These are phyloP conservation scores for Tolypocladium tropicale DNA, from an alignment of 2,329 filamentous ascomycete species.

Conservation along the genomic window DNA sequence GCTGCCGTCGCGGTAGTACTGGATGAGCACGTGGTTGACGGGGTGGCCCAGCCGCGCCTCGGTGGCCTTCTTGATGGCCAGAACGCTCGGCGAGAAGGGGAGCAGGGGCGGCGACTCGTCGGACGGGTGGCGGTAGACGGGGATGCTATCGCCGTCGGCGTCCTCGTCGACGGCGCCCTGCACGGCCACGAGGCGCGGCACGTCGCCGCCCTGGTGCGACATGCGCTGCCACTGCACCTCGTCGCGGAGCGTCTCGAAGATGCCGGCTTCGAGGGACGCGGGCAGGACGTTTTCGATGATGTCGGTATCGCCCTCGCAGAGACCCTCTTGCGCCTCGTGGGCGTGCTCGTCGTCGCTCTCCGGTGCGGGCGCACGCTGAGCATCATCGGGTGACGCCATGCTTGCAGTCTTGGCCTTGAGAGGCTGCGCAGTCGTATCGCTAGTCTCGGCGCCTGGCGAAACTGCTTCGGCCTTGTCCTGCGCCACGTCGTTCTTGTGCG, in stretches of 20 bases:
- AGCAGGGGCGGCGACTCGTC: constrained; percentile 75
- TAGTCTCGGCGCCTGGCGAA: background rate
- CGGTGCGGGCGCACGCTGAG: background rate
- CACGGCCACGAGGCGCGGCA: constrained; percentile 82
- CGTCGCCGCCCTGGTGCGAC: constrained; percentile 84
- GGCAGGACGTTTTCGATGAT: constrained; percentile 64
- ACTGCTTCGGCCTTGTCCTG: background rate
- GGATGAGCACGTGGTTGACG: constrained; percentile 86
- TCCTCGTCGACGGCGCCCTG: constrained; percentile 63
- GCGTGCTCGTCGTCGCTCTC: constrained; percentile 4
- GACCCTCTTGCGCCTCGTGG: constrained; percentile 30
- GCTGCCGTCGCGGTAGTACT: constrained; percentile 78
- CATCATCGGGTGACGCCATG: background rate
- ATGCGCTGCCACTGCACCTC: constrained; percentile 87
- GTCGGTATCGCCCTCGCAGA: constrained; percentile 74
- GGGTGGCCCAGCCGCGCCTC: constrained; percentile 67
- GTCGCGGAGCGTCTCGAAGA: constrained; percentile 59
- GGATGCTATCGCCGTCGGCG: constrained; percentile 58
- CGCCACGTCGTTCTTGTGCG: background rate
- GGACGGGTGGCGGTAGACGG: constrained; percentile 89
- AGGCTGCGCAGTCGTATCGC: background rate
- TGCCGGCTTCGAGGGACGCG: constrained; percentile 37
- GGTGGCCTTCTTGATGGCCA: constrained; percentile 55
- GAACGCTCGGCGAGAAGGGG: constrained; percentile 65
- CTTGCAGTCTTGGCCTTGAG: background rate